These are phyloP conservation scores for Atkinsonella texensis DNA, from an alignment of 2,329 filamentous ascomycete genomes.

Conservation along the genomic window DNA sequence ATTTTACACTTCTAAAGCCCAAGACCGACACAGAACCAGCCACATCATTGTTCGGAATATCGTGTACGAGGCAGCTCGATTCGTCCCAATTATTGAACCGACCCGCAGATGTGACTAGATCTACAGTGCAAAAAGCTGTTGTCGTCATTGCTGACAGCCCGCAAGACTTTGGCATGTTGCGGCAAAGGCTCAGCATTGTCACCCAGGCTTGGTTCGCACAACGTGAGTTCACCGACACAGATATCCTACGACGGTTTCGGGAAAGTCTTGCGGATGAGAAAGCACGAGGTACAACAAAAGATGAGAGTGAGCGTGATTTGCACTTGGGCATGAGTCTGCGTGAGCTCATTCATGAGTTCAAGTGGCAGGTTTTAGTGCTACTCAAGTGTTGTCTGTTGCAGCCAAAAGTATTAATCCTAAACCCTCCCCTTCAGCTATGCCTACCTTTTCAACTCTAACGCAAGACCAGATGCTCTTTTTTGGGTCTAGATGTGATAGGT, in stretches of 20 bases:
- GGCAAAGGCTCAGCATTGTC: slow-evolving; percentile 80
- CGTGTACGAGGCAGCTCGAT: slow-evolving; percentile 86
- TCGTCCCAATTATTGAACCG: slow-evolving; percentile 64
- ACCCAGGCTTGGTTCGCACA: slow-evolving; percentile 96
- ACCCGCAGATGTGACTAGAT: slow-evolving; percentile 84
- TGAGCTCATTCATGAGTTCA: slow-evolving; percentile 88
- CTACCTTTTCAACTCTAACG: slow-evolving; percentile 1
- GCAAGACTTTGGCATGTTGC: slow-evolving; percentile 78
- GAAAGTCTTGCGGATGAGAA: slow-evolving; percentile 69
- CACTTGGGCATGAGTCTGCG: slow-evolving; percentile 81
- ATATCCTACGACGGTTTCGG: slow-evolving; percentile 83
- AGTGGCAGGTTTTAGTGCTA: slow-evolving; percentile 84
- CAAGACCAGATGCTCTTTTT: slow-evolving; percentile 83
- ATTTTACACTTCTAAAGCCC: slow-evolving; percentile 78
- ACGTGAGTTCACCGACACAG: slow-evolving; percentile 78
- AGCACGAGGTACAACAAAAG: slow-evolving; percentile 40
- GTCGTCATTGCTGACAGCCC: slow-evolving; percentile 90
- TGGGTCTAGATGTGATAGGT: slow-evolving; percentile 82
- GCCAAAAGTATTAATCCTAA: slow-evolving; percentile 60
- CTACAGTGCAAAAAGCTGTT: slow-evolving; percentile 94
- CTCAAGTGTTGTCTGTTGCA: slow-evolving; percentile 91
- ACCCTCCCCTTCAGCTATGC: not conserved
- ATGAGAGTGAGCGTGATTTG: slow-evolving; percentile 68
- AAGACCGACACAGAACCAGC: slow-evolving; percentile 41
- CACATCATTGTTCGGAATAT: slow-evolving; percentile 88